phyloP scores from a whole-genome alignment of 495 filamentous ascomycete genomes.

The Immersiella caudata region DNA sequence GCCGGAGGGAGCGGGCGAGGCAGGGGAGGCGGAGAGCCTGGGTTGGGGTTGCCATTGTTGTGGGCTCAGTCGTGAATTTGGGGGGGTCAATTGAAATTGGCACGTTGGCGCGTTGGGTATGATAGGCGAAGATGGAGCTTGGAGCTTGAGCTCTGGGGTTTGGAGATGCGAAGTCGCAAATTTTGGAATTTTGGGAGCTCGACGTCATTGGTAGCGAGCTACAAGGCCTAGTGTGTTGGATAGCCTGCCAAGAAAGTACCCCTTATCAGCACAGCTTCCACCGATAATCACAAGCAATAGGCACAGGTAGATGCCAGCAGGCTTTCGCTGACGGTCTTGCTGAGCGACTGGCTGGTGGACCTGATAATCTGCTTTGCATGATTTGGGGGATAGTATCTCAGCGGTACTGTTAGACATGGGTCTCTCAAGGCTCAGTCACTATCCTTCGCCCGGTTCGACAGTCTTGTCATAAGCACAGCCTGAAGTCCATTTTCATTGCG shows the following conservation, averaged over 20 bases:
- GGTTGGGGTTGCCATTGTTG: constrained; percentile 20
- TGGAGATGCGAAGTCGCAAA: background rate
- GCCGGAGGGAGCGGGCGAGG: constrained; percentile 7
- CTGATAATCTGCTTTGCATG: background rate
- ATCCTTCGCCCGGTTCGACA: constrained; percentile 16
- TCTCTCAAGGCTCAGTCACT: constrained; percentile 8
- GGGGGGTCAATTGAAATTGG: constrained; percentile 7
- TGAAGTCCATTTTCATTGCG: constrained; percentile 45
- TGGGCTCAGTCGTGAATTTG: background rate
- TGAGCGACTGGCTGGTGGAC: background rate
- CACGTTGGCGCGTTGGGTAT: background rate
- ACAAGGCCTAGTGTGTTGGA: background rate
- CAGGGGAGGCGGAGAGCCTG: constrained; percentile 12
- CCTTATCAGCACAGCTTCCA: background rate
- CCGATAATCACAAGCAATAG: background rate
- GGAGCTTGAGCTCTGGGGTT: background rate
- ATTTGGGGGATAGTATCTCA: background rate
- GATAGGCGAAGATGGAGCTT: too few relatives aligned
- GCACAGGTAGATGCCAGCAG: background rate
- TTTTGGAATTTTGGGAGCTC: background rate
- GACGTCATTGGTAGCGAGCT: constrained; percentile 13
- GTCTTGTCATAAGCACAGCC: constrained; percentile 28
- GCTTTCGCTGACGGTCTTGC: background rate
- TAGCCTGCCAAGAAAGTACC: background rate
- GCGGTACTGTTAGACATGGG: background rate